Evolutionary conservation across 208 protist species (phyloP).

Genomic region (Histomonas meleagridis): DNA sequence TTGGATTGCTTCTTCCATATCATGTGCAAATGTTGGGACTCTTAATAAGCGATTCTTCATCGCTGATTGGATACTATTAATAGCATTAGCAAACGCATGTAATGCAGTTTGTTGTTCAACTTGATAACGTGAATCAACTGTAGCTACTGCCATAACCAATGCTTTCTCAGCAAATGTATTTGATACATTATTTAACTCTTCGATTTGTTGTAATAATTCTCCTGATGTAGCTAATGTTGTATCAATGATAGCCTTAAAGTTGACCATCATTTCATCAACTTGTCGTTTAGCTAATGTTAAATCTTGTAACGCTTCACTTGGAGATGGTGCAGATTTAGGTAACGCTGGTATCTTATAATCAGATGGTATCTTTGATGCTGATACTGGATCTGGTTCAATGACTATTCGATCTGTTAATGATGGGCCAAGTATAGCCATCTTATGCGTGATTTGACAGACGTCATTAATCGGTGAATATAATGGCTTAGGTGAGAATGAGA

Average conservation of each 20-base stretch:
- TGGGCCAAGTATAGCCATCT: background rate
- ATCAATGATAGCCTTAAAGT: background rate
- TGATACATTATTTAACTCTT: background rate
- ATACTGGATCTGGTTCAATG: slow-evolving; percentile 21
- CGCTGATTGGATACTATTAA: background rate
- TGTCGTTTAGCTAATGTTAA: background rate
- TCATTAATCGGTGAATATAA: background rate
- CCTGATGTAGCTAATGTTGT: background rate
- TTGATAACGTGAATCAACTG: background rate
- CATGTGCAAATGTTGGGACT: background rate
- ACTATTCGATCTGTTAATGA: background rate
- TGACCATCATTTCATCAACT: background rate
- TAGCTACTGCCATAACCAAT: background rate
- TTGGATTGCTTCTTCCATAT: background rate
- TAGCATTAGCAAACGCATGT: background rate
- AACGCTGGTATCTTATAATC: background rate
- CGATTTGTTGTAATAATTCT: background rate
- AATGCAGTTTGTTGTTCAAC: slow-evolving; percentile 4
- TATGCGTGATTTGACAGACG: background rate
- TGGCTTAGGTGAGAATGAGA: background rate
- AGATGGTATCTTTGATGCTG: background rate
- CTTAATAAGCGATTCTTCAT: background rate
- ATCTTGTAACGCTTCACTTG: background rate
- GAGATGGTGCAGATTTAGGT: background rate
- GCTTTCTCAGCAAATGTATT: slow-evolving; percentile 27